Conservation (phyloP, 2,329 filamentous ascomycete genomes). For the Whalleya microplaca region DNA sequence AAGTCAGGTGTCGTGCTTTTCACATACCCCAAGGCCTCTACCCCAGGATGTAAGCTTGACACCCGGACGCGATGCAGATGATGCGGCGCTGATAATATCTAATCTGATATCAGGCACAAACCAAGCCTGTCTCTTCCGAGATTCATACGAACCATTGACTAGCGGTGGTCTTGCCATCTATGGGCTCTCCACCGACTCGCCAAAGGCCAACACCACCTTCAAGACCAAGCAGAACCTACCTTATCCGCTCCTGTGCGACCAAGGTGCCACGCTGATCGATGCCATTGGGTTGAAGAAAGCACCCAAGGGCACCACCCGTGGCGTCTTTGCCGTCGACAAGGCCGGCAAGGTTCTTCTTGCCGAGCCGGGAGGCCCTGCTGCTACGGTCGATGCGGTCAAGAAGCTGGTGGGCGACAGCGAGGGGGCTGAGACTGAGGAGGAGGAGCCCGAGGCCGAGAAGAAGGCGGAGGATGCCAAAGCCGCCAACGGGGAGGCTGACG, state of each 20-base stretch:
- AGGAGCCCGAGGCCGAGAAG: conserved; percentile 28
- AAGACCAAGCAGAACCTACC: conserved; percentile 88
- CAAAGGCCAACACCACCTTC: conserved; percentile 92
- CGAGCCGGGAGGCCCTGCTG: conserved; percentile 75
- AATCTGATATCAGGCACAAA: conserved; percentile 70
- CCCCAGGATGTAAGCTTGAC: conserved; percentile 82
- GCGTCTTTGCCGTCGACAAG: conserved; percentile 87
- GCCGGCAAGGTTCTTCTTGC: conserved; percentile 76
- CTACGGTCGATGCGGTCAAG: conserved; percentile 77
- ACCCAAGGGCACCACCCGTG: conserved; percentile 78
- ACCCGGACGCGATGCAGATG: conserved; percentile 3
- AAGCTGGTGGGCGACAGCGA: conserved; percentile 61
- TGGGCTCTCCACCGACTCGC: conserved; percentile 84
- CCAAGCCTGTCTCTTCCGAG: conserved; percentile 92
- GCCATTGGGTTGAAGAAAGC: conserved; percentile 90
- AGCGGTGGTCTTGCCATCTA: conserved; percentile 83
- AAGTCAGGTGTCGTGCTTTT: conserved; percentile 87
- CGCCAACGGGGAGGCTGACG: conserved; percentile 10
- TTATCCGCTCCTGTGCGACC: conserved; percentile 88
- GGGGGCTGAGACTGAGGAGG: conserved; percentile 28
- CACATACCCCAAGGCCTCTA: conserved; percentile 94
- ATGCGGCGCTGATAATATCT: conserved; percentile 15
- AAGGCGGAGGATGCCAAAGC: conserved; percentile 24
- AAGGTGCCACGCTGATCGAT: conserved; percentile 70
- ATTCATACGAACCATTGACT: conserved; percentile 77